These are phyloP conservation scores for Peniophora sp. DNA, from an alignment of 1,284 basidiomycete species.

Conservation along the genomic window DNA sequence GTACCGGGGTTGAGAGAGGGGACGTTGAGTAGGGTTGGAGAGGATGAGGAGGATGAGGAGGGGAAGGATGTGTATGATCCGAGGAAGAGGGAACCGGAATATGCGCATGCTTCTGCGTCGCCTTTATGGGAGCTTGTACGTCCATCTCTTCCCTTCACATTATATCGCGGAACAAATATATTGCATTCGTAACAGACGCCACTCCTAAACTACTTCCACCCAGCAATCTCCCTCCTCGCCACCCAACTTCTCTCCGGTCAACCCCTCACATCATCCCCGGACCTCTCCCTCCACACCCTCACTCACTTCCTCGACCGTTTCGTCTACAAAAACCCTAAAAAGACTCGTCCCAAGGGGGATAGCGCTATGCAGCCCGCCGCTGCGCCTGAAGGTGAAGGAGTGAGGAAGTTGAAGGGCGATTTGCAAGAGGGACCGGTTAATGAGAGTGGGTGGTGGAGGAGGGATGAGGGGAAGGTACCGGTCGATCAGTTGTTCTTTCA, in stretches of 20 bases:
- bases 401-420: constrained; percentile 71
- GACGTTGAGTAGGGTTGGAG: too few species aligned
- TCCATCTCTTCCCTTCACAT: background rate
- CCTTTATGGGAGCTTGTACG: constrained; percentile 80
- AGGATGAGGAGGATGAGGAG: constrained; percentile 24
- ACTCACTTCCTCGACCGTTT: constrained; percentile 56
- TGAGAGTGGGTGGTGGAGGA: constrained; percentile 73
- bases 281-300: constrained; percentile 89
- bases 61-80: constrained; percentile 67
- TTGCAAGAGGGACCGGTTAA: constrained; percentile 56
- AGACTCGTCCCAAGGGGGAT: constrained; percentile 64
- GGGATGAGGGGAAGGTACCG: constrained; percentile 68
- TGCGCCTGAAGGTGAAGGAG: constrained; percentile 47
- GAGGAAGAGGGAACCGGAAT: constrained; percentile 87
- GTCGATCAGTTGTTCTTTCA: constrained; percentile 83
- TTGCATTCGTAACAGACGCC: constrained; percentile 51
- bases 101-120: constrained; percentile 75
- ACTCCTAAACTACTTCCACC: constrained; percentile 85
- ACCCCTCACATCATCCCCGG: constrained; percentile 74
- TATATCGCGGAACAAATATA: background rate
- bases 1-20: too few species aligned
- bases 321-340: constrained; percentile 96
- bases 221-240: constrained; percentile 83
- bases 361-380: constrained; percentile 96
- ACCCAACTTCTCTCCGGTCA: constrained; percentile 69